Evolutionary conservation across 345 rosid species (phyloP).

Genomic region (Arabis alpina): DNA sequence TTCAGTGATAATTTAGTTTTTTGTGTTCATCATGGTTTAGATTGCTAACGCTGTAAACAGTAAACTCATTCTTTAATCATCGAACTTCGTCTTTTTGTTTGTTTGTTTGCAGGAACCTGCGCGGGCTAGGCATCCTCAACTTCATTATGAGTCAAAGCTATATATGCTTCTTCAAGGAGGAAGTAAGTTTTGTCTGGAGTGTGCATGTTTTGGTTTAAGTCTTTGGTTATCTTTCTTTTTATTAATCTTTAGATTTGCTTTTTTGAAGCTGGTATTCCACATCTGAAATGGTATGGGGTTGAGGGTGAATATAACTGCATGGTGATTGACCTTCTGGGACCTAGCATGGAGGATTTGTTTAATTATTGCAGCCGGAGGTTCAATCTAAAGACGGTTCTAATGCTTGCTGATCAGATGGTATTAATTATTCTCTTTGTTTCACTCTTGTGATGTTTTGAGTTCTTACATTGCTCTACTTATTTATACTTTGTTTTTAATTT

Average conservation of each 20-base stretch:
- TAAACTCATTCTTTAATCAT: not conserved
- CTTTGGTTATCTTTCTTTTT: not conserved
- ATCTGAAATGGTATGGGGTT: conserved; percentile 89
- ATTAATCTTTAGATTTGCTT: conserved; percentile 13
- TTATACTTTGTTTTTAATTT: not conserved
- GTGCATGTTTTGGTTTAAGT: not conserved
- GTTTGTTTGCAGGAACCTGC: conserved; percentile 68
- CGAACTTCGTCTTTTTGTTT: not conserved
- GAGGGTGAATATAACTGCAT: conserved; percentile 81
- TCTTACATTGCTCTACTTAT: conserved; percentile 23
- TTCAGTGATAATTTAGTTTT: not conserved
- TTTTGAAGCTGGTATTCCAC: conserved; percentile 82
- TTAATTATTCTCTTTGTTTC: not conserved
- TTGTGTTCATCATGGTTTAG: not conserved
- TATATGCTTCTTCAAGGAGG: conserved; percentile 96
- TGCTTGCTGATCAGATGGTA: conserved; percentile 95
- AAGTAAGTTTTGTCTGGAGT: conserved; percentile 51
- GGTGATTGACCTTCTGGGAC: conserved; percentile 95
- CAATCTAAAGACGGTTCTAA: conserved; percentile 80
- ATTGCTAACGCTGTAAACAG: no score
- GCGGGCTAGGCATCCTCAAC: conserved; percentile 91
- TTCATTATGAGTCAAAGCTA: conserved; percentile 85
- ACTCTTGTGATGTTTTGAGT: not conserved
- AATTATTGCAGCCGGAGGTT: conserved; percentile 87
- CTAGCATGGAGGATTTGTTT: conserved; percentile 89